Conservation (phyloP, 2,329 filamentous ascomycete species). For the Grosmannia serpens region DNA sequence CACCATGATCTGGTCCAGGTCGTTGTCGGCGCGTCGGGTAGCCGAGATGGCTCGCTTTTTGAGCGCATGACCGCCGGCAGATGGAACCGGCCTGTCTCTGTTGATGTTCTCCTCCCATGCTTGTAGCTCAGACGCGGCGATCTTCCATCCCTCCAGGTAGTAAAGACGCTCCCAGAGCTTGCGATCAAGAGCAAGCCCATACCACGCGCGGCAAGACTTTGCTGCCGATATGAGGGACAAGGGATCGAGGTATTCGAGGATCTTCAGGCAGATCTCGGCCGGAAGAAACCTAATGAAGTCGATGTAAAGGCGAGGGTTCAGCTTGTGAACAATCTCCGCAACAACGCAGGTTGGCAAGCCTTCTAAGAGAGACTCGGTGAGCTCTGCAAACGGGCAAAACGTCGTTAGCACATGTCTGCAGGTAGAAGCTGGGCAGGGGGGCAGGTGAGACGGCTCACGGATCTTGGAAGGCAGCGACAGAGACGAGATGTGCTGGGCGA, state of each 20-base stretch:
- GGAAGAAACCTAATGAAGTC: constrained; percentile 82
- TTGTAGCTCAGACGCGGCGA: constrained; percentile 53
- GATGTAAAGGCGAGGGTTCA: constrained; percentile 80
- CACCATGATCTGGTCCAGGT: constrained; percentile 25
- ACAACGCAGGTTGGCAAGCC: constrained; percentile 71
- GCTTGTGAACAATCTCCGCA: constrained; percentile 64
- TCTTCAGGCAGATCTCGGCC: constrained; percentile 79
- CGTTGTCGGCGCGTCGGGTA: constrained; percentile 12
- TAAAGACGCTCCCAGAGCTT: constrained; percentile 82
- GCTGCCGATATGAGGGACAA: constrained; percentile 70
- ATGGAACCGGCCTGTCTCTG: constrained; percentile 30
- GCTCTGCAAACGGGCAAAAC: constrained; percentile 39
- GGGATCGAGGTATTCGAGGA: constrained; percentile 77
- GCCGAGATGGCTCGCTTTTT: constrained; percentile 43
- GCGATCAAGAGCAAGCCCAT: constrained; percentile 67
- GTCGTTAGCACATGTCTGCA: not conserved
- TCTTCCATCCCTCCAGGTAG: constrained; percentile 74
- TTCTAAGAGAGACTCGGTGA: constrained; percentile 67
- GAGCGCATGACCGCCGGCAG: constrained; percentile 36
- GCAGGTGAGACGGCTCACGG: constrained; percentile 1
- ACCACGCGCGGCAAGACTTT: constrained; percentile 70
- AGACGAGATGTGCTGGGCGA: constrained; percentile 36
- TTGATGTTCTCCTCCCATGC: constrained; percentile 53
- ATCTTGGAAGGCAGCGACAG: constrained; percentile 23
- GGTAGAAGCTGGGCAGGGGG: not conserved